These are phyloP conservation scores for Talaromyces sp. DNA, from an alignment of 2,329 filamentous ascomycete genomes.

Conservation along the genomic window DNA sequence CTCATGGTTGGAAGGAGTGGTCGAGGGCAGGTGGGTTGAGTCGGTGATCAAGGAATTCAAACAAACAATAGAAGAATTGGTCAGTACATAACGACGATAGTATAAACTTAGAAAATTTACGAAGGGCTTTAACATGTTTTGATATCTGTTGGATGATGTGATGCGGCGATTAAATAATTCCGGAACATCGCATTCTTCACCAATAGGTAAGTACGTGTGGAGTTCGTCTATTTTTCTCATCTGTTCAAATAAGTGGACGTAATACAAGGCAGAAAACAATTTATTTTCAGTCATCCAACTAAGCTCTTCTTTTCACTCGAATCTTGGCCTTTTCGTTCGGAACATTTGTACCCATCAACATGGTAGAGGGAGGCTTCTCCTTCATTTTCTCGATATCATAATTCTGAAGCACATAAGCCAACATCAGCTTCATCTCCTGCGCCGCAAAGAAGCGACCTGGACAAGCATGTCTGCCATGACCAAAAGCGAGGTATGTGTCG, in stretches of 20 bases:
- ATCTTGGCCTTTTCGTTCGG: slow-evolving; percentile 5
- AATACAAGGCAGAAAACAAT: no score
- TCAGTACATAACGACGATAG: background rate
- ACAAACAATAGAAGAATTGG: background rate
- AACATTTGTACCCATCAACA: slow-evolving; percentile 2
- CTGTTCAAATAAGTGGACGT: background rate
- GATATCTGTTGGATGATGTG: no score
- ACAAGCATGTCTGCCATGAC: slow-evolving; percentile 52
- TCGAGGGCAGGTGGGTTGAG: background rate
- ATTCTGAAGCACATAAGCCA: slow-evolving; percentile 29
- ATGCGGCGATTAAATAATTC: no score
- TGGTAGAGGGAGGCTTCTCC: background rate
- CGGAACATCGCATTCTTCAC: background rate
- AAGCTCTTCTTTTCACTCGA: background rate
- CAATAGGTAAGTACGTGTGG: background rate
- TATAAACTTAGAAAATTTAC: background rate
- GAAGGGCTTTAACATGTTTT: background rate
- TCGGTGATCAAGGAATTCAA: background rate
- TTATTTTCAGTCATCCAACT: background rate
- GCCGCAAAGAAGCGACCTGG: slow-evolving; percentile 30
- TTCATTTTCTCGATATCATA: slow-evolving; percentile 24
- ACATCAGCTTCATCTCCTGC: slow-evolving; percentile 25
- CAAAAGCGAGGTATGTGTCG: slow-evolving; percentile 52
- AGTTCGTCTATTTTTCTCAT: background rate
- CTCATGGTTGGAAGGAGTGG: background rate